Percentiles rank a stretch among this genome's conserved stretches.
Evolutionary conservation across 2,329 filamentous ascomycete species (phyloP).

Genomic region (Pezicula radicicola): DNA sequence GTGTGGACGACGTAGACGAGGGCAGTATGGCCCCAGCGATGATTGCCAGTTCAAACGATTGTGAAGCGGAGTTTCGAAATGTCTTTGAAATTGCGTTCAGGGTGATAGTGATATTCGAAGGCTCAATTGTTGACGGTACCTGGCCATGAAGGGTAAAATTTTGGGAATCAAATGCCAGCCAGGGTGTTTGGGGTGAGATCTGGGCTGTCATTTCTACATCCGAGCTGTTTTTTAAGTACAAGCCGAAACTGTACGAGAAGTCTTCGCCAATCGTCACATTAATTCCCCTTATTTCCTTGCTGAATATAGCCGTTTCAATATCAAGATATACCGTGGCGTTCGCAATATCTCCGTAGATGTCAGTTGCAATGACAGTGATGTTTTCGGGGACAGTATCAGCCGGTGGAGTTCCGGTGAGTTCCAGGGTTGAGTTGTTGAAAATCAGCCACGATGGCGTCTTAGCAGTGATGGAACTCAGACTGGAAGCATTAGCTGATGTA

Average conservation of each 20-base stretch:
- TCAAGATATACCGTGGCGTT: slow-evolving; percentile 47
- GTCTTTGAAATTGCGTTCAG: slow-evolving; percentile 21
- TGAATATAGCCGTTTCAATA: slow-evolving; percentile 16
- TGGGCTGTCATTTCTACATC: slow-evolving; percentile 16
- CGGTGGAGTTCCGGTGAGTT: slow-evolving; percentile 62
- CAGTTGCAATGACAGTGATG: slow-evolving; percentile 57
- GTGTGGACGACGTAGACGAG: slow-evolving; percentile 2
- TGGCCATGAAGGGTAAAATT: slow-evolving; percentile 19
- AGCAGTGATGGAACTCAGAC: slow-evolving; percentile 50
- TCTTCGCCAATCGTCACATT: slow-evolving; percentile 21
- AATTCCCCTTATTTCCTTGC: slow-evolving; percentile 11
- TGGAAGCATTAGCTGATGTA: slow-evolving; percentile 40
- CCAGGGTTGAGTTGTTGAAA: slow-evolving; percentile 60
- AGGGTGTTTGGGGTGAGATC: slow-evolving; percentile 14
- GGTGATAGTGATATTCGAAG: slow-evolving; percentile 15
- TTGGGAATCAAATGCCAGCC: slow-evolving; percentile 23
- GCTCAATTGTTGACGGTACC: slow-evolving; percentile 13
- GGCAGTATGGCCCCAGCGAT: slow-evolving; percentile 1
- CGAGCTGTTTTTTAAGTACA: slow-evolving; percentile 18
- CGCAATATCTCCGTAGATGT: slow-evolving; percentile 57
- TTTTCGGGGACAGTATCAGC: slow-evolving; percentile 55
- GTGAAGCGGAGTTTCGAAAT: slow-evolving; percentile 7
- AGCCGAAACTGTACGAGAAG: slow-evolving; percentile 21
- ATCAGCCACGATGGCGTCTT: slow-evolving; percentile 66
- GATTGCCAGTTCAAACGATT: slow-evolving; percentile 18